Evolutionary conservation across 768 basidiomycete species (phyloP).

Genomic region (Cystofilobasidium ferigula): DNA sequence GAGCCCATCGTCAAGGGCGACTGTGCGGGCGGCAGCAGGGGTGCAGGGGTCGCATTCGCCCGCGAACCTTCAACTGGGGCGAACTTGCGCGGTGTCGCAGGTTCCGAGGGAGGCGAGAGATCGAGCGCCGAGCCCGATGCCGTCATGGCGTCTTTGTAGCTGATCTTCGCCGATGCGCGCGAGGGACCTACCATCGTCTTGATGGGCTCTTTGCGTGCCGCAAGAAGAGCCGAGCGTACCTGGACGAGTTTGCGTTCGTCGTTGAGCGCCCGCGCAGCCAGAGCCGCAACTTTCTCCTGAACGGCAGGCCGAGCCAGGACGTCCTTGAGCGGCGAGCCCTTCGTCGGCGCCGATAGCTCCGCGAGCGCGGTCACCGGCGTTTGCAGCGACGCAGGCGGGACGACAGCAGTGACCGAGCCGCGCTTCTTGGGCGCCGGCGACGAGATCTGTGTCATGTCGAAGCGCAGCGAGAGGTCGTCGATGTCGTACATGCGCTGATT

Average conservation of each 20-base stretch:
- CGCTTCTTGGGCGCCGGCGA: slow-evolving; percentile 2
- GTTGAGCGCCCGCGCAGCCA: slow-evolving; percentile 22
- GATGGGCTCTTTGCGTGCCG: slow-evolving; percentile 6
- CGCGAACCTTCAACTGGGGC: background rate
- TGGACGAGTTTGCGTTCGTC: slow-evolving; percentile 15
- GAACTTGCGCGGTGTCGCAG: slow-evolving; percentile 3
- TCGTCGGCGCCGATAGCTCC: background rate
- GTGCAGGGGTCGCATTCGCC: background rate
- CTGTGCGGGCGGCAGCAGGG: background rate
- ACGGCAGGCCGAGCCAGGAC: background rate
- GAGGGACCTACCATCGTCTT: background rate
- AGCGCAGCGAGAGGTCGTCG: slow-evolving; percentile 35
- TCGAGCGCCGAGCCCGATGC: background rate
- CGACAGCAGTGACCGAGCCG: background rate
- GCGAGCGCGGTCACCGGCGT: background rate
- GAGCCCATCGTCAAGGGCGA: background rate
- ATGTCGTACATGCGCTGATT: slow-evolving; percentile 34
- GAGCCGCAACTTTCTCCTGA: slow-evolving; percentile 19
- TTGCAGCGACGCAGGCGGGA: background rate
- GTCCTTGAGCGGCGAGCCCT: slow-evolving; percentile 11
- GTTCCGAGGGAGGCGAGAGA: background rate
- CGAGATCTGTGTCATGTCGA: slow-evolving; percentile 30
- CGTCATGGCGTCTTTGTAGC: background rate
- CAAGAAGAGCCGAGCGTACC: slow-evolving; percentile 10
- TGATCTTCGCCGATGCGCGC: background rate